These are phyloP conservation scores for Aureobasidium sp. DNA, from an alignment of 2,329 filamentous ascomycete species.

Conservation along the genomic window DNA sequence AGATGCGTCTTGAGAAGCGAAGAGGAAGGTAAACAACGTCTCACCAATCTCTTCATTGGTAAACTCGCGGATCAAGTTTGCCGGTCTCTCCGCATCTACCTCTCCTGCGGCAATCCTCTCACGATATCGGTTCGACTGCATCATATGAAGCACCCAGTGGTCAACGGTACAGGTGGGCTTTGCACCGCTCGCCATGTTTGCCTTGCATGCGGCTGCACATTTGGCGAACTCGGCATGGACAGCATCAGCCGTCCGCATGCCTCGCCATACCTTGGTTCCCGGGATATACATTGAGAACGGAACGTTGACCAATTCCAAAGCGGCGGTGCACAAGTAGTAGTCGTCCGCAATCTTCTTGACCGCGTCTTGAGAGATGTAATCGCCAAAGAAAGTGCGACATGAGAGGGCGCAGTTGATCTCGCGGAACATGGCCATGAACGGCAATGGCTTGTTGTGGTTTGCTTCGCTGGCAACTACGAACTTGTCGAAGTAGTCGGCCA, in stretches of 20 bases:
- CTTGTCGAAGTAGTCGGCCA: slow-evolving; percentile 72
- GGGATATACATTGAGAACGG: slow-evolving; percentile 65
- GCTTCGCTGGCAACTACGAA: slow-evolving; percentile 62
- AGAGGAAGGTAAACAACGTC: slow-evolving; percentile 92
- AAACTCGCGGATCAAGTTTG: slow-evolving; percentile 74
- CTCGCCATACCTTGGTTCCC: slow-evolving; percentile 93
- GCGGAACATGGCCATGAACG: slow-evolving; percentile 11
- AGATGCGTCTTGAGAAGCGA: slow-evolving; percentile 94
- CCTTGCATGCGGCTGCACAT: slow-evolving; percentile 88
- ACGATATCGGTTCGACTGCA: slow-evolving; percentile 73
- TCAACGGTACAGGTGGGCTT: slow-evolving; percentile 89
- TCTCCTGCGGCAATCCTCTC: slow-evolving; percentile 67
- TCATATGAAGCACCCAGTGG: slow-evolving; percentile 80
- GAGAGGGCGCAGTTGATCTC: slow-evolving; percentile 14
- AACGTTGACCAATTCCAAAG: slow-evolving; percentile 12
- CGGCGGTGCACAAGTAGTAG: slow-evolving; percentile 10
- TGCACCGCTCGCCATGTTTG: slow-evolving; percentile 82
- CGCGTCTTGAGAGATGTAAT: slow-evolving; percentile 12
- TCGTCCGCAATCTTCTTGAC: slow-evolving; percentile 12
- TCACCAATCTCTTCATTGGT: slow-evolving; percentile 83
- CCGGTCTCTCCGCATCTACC: slow-evolving; percentile 65
- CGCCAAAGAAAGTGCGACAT: slow-evolving; percentile 12
- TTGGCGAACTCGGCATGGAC: slow-evolving; percentile 81
- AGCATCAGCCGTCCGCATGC: slow-evolving; percentile 91
- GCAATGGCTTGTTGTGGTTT: slow-evolving; percentile 36